Conservation (phyloP, 352 stramenopile species). For the Blastocystis sp. region DNA sequence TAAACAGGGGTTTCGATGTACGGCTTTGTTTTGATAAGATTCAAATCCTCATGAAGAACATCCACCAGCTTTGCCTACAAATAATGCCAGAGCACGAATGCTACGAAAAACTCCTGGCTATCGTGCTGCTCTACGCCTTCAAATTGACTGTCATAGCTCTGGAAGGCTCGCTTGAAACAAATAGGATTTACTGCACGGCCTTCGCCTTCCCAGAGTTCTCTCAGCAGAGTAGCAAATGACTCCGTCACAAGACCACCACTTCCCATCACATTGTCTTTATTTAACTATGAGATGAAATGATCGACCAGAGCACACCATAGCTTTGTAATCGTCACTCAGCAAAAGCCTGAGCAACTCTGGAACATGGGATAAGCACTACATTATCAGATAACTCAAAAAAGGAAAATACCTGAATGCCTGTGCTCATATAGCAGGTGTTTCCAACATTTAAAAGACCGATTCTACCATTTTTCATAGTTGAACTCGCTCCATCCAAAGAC, state of each 20-base stretch:
- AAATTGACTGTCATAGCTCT: constrained; percentile 45
- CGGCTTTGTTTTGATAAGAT: constrained; percentile 46
- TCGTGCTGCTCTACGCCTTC: constrained; percentile 13
- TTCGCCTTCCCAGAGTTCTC: background rate
- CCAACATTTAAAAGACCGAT: constrained; percentile 61
- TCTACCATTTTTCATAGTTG: constrained; percentile 7
- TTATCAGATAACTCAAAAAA: background rate
- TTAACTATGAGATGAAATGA: background rate
- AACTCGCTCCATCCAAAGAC: background rate
- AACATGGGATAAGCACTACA: constrained; percentile 47
- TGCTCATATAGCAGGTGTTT: constrained; percentile 62
- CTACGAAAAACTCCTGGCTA: constrained; percentile 51
- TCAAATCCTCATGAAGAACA: constrained; percentile 46
- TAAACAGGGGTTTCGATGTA: constrained; percentile 56
- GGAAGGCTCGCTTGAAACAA: constrained; percentile 15
- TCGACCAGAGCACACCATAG: background rate
- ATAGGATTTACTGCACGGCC: background rate
- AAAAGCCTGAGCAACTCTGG: constrained; percentile 23
- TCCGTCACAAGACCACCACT: constrained; percentile 23
- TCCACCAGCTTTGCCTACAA: constrained; percentile 43
- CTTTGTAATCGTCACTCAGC: background rate
- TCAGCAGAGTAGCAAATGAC: constrained; percentile 3
- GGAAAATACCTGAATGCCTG: background rate
- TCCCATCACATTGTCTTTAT: constrained; percentile 45
- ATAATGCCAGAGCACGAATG: background rate